These are phyloP conservation scores for Colletotrichum godetiae DNA, from an alignment of 2,329 filamentous ascomycete species.

Conservation along the genomic window DNA sequence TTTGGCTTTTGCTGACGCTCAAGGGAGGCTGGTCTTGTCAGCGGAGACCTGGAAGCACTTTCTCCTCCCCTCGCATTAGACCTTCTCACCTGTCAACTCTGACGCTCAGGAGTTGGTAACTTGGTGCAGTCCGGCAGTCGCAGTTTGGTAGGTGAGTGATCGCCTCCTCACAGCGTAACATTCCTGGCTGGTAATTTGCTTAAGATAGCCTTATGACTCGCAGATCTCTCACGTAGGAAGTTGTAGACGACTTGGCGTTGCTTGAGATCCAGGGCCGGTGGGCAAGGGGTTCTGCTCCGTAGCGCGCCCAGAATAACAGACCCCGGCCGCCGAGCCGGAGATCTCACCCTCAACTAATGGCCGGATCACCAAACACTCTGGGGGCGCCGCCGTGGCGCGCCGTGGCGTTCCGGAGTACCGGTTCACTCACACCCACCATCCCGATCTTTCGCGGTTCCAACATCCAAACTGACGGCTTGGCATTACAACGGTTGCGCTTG, in stretches of 20 bases:
- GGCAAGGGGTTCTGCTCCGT: neutral
- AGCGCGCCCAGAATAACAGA: neutral
- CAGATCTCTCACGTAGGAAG: constrained; percentile 9
- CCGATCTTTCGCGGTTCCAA: neutral
- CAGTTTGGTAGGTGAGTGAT: constrained; percentile 11
- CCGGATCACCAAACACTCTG: neutral
- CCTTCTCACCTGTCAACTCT: neutral
- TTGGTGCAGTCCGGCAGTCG: neutral
- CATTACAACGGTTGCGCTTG: neutral
- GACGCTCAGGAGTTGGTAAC: constrained; percentile 4
- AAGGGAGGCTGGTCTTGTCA: constrained; percentile 8
- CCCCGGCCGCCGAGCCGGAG: constrained; percentile 10
- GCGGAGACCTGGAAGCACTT: neutral
- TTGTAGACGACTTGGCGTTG: constrained; percentile 16
- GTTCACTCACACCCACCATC: neutral
- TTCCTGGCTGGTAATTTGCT: neutral
- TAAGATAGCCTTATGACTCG: constrained; percentile 16
- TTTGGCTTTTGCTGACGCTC: neutral
- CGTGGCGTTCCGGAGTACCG: neutral
- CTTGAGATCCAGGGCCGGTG: neutral
- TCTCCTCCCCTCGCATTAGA: neutral
- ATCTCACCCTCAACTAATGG: neutral
- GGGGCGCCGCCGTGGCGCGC: neutral
- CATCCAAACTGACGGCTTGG: constrained; percentile 33
- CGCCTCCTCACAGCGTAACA: constrained; percentile 3